Conservation (phyloP, 345 rosid genomes). For the Gossypium anomalum region DNA sequence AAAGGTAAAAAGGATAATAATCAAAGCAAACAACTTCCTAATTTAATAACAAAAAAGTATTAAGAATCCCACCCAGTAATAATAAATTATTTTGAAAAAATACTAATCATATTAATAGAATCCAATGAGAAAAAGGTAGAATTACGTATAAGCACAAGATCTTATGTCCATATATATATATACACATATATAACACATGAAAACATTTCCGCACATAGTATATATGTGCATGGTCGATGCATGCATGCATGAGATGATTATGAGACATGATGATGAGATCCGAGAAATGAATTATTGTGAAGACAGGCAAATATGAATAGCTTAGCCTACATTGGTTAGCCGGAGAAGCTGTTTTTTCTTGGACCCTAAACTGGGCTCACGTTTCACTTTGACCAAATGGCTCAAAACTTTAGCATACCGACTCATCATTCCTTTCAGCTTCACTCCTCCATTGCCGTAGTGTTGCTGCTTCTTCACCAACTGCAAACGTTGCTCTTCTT, state of each 20-base stretch:
- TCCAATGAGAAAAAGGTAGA: not conserved
- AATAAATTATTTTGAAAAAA: not conserved
- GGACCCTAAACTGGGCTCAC: constrained; percentile 23
- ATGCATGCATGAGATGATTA: not conserved
- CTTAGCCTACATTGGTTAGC: constrained; percentile 18
- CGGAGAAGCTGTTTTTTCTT: constrained; percentile 24
- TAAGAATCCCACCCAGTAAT: no score
- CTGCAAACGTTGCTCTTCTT: constrained; percentile 47
- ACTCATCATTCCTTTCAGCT: constrained; percentile 57
- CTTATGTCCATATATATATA: not conserved
- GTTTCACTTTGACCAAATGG: constrained; percentile 52
- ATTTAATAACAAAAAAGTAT: no score
- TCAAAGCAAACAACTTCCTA: not conserved
- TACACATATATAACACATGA: not conserved
- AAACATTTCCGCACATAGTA: not conserved
- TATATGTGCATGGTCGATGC: not conserved
- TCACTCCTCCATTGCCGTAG: constrained; percentile 25
- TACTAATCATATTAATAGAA: not conserved
- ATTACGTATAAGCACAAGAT: not conserved
- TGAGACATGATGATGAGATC: not conserved
- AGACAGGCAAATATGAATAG: not conserved
- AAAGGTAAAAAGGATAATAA: no score
- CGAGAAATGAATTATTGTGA: not conserved
- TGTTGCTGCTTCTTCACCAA: constrained; percentile 37
- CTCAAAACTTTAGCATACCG: constrained; percentile 55